Base-by-base conservation (phyloP, 352 stramenopile species). In the Pythium folliculosum region DNA sequence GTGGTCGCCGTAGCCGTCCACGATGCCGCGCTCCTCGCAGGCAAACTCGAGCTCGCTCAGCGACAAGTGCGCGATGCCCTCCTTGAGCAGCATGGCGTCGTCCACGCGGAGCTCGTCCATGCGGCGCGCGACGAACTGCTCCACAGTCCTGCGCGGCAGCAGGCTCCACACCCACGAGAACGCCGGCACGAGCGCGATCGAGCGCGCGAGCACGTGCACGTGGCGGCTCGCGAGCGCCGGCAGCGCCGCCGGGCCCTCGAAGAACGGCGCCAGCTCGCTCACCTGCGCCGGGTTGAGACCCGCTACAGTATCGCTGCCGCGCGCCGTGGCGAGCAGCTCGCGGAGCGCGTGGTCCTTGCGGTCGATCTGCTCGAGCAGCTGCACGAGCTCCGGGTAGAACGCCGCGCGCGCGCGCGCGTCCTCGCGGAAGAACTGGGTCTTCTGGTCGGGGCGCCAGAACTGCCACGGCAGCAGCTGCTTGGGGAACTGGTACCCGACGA, bases 391-490 rank as follows among this genome's bases (percentile, higher is more conserved):
- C 7, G 81, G 80, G 70, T 94, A 91, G 61, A 80, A 90, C 22
- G 57, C 58, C 7, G 85, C 77, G 27, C 82, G 76, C 17, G 78
- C 63, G 16, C 76, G 57, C 1, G 81, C 85, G 59, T 94, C 82
- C 57, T 93, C 75, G 10, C 69, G 72, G 22, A 94, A 78, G 72
- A 95, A 95, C 68, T 89, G 76, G n/a, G 84, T 91, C 71, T 90
- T 91, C 54, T 95, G 85, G 19, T 90, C 84, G 1, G 86, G 73
- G 8, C 85, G 78, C 88, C 88, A 95, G 73, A 95, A 95, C 70
- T 95, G 88, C 84, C 84, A 93, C 9, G 88, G 86, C 56, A 95
- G 70, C 23, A 92, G 47, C 54, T 91, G 84, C 75, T 94, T 95
- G 19, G 86, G 88, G 67, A 92, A 95, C 64, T 92, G 81, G 67